These are phyloP conservation scores for Camelina neglecta DNA, from an alignment of 345 rosid genomes.

Conservation along the genomic window DNA sequence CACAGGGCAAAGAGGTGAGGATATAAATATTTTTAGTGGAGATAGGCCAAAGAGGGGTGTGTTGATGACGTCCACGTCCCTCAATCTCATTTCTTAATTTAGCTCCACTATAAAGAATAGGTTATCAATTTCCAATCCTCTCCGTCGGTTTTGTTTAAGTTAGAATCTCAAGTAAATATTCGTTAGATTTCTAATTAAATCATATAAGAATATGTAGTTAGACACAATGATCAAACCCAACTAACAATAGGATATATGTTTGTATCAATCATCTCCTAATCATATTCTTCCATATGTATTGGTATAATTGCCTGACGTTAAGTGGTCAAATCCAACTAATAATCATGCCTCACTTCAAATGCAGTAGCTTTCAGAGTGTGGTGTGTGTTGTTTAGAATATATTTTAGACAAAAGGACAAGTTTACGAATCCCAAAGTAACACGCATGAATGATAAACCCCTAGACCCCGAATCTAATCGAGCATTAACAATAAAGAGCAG, in stretches of 20 bases:
- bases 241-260: neutral
- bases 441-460: slow-evolving; percentile 7
- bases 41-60: slow-evolving; percentile 43
- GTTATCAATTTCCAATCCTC: slow-evolving; percentile 14
- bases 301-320: slow-evolving; percentile 14
- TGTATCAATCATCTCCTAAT: slow-evolving; percentile 33
- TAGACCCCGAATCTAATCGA: slow-evolving; percentile 19
- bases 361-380: slow-evolving; percentile 30
- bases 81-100: slow-evolving; percentile 19
- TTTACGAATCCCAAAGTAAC: slow-evolving; percentile 13
- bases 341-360: slow-evolving; percentile 23
- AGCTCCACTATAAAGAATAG: slow-evolving; percentile 44
- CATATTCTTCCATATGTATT: slow-evolving; percentile 41
- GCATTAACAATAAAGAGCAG: neutral
- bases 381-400: slow-evolving; percentile 2
- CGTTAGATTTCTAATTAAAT: neutral
- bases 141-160: slow-evolving; percentile 9
- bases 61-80: slow-evolving; percentile 61
- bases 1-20: neutral
- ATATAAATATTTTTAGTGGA: slow-evolving; percentile 45
- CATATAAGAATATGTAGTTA: neutral
- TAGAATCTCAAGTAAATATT: slow-evolving; percentile 1
- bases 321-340: slow-evolving; percentile 39
- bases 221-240: slow-evolving; percentile 21
- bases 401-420: slow-evolving; percentile 7